A percentile compares a stretch with the other conserved stretches of the same genome.
Evolutionary conservation across 2,329 filamentous ascomycete species (phyloP).

Genomic region (Acephala macrosclerotiorum): DNA sequence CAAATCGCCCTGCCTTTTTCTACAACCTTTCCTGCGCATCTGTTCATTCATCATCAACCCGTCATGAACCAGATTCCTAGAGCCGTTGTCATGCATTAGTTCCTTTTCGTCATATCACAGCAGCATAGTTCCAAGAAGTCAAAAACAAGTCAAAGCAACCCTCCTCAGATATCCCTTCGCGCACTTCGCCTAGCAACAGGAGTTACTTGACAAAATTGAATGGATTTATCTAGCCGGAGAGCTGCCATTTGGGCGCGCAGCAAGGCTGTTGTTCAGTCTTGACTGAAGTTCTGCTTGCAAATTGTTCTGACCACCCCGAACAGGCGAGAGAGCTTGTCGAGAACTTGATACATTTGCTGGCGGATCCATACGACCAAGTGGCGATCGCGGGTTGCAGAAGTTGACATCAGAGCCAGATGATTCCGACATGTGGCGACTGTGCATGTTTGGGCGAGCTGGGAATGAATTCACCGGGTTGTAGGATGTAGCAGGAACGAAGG

Average conservation of each 20-base stretch:
- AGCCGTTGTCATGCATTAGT: neutral
- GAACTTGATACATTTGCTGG: neutral
- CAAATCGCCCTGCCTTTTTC: neutral
- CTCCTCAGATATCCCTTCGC: neutral
- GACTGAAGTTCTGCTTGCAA: conserved; percentile 18
- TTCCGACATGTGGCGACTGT: conserved; percentile 18
- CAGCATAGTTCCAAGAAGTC: neutral
- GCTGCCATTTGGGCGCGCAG: neutral
- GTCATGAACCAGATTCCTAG: conserved; percentile 3
- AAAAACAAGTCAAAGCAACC: neutral
- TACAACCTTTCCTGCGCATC: neutral
- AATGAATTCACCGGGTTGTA: neutral
- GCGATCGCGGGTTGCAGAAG: conserved; percentile 20
- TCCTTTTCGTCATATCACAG: neutral
- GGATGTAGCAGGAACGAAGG: neutral
- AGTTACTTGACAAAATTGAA: neutral
- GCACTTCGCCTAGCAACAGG: neutral
- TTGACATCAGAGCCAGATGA: conserved; percentile 19
- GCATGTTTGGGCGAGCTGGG: conserved; percentile 17
- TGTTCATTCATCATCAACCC: conserved; percentile 1
- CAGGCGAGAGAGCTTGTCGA: conserved; percentile 25
- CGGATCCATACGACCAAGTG: neutral
- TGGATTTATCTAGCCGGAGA: neutral
- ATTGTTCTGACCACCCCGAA: conserved; percentile 11
- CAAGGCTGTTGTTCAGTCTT: conserved; percentile 27